Conservation (phyloP, 2,329 filamentous ascomycete genomes). For the Verticillium isaacii region DNA sequence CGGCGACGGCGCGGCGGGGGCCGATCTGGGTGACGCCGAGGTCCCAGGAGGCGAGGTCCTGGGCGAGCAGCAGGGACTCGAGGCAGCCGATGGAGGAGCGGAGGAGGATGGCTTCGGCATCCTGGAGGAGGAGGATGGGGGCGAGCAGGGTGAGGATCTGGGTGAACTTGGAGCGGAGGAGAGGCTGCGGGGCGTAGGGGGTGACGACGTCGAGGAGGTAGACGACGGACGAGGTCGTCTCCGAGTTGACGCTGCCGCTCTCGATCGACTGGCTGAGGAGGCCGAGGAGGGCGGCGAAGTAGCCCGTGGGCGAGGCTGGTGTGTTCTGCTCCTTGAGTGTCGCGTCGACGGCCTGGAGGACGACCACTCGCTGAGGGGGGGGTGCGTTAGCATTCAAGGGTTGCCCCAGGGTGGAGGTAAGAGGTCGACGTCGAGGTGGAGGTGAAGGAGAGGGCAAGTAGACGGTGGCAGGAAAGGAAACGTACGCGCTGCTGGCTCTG, state of each 20-base stretch:
- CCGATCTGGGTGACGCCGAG: conserved; percentile 77
- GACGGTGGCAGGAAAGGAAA: conserved; percentile 8
- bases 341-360: conserved; percentile 88
- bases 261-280: conserved; percentile 75
- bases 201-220: conserved; percentile 94
- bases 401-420: background rate
- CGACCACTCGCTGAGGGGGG: conserved; percentile 64
- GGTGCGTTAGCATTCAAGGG: no score
- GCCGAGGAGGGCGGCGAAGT: conserved; percentile 91
- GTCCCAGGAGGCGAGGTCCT: conserved; percentile 85
- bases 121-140: conserved; percentile 72
- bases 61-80: conserved; percentile 84
- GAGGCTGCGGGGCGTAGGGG: conserved; percentile 74
- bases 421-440: background rate
- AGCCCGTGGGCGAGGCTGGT: conserved; percentile 78
- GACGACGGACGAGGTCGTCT: conserved; percentile 79
- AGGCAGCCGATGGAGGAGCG: conserved; percentile 87
- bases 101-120: conserved; percentile 82
- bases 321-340: conserved; percentile 86
- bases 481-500: conserved; percentile 89
- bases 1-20: conserved; percentile 81
- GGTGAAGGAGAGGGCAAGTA: conserved; percentile 3
- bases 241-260: conserved; percentile 68
- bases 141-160: conserved; percentile 86
- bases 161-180: conserved; percentile 91